Percentiles rank a stretch among this genome's conserved stretches.
Evolutionary conservation across 371 early-diverging fungal genomes (phyloP).

Genomic region (Rhizopus microsporus): DNA sequence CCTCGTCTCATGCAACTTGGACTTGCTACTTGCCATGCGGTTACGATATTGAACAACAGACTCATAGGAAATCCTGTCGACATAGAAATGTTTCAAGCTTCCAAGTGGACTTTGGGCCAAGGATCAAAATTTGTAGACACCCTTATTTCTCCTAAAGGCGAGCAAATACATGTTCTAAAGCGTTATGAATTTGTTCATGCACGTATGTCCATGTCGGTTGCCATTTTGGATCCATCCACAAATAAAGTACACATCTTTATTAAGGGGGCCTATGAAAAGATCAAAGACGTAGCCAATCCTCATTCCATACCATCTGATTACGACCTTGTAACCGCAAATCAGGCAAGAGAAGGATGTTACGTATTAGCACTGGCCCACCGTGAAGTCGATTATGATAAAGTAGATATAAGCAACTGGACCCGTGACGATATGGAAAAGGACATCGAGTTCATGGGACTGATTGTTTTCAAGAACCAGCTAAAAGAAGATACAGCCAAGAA

Average conservation of each 20-base stretch:
- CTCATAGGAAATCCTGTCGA: slow-evolving; percentile 87
- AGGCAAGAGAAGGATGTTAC: slow-evolving; percentile 78
- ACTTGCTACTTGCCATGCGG: slow-evolving; percentile 82
- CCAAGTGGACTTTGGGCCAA: slow-evolving; percentile 49
- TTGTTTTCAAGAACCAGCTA: slow-evolving; percentile 87
- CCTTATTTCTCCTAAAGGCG: slow-evolving; percentile 31
- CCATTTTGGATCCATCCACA: slow-evolving; percentile 61
- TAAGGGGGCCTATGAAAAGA: slow-evolving; percentile 84
- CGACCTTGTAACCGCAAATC: slow-evolving; percentile 50
- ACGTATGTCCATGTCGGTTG: slow-evolving; percentile 85
- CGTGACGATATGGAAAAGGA: slow-evolving; percentile 74
- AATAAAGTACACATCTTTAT: slow-evolving; percentile 68
- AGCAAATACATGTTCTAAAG: slow-evolving; percentile 56
- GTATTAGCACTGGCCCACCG: slow-evolving; percentile 75
- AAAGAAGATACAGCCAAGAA: slow-evolving; percentile 78
- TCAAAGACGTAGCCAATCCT: slow-evolving; percentile 58
- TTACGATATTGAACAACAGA: slow-evolving; percentile 70
- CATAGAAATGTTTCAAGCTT: slow-evolving; percentile 87
- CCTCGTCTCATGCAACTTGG: slow-evolving; percentile 59
- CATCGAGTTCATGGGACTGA: slow-evolving; percentile 67
- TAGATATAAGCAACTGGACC: slow-evolving; percentile 24
- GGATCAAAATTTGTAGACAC: slow-evolving; percentile 45
- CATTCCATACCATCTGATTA: slow-evolving; percentile 68
- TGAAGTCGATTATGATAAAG: slow-evolving; percentile 36
- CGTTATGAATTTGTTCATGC: slow-evolving; percentile 88